phyloP scores from a whole-genome alignment of 2,329 filamentous ascomycete species.

The Phaeosphaeriaceae sp. region DNA sequence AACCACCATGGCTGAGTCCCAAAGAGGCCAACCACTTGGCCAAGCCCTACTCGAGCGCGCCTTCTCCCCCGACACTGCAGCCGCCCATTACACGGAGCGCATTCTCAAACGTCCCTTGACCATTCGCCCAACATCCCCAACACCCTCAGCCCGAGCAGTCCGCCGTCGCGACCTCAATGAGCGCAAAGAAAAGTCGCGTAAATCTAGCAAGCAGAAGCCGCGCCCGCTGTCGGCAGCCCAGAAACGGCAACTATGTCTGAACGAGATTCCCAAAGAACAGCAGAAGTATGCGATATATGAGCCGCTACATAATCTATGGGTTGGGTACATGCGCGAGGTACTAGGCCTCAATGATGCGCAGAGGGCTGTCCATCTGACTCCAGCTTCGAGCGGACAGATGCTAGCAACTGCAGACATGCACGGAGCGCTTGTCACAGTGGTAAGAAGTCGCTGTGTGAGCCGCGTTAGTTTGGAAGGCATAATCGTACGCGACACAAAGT shows the following conservation, averaged over 20 bases:
- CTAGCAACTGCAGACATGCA: conserved; percentile 89
- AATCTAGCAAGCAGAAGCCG: conserved; percentile 58
- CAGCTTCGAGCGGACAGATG: conserved; percentile 70
- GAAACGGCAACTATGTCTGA: conserved; percentile 74
- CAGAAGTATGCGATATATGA: conserved; percentile 78
- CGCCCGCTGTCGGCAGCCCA: conserved; percentile 79
- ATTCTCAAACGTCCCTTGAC: conserved; percentile 82
- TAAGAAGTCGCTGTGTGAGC: conserved; percentile 78
- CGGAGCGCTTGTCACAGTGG: conserved; percentile 82
- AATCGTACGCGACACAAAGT: conserved; percentile 86
- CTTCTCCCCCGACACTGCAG: conserved; percentile 74
- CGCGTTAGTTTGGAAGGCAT: conserved; percentile 86
- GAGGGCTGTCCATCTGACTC: conserved; percentile 58
- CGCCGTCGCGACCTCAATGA: conserved; percentile 61
- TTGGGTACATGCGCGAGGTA: conserved; percentile 82
- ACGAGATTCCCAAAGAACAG: conserved; percentile 73
- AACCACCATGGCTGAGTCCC: conserved; percentile 23
- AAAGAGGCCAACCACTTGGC: conserved; percentile 22
- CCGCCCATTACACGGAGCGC: conserved; percentile 79
- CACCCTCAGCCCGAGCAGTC: conserved; percentile 48
- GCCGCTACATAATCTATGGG: conserved; percentile 80
- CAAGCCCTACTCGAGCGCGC: conserved; percentile 74
- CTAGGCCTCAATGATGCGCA: conserved; percentile 63
- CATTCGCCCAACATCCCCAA: conserved; percentile 77
- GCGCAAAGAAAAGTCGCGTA: conserved; percentile 38